Conservation (phyloP, 495 filamentous ascomycete genomes). For the Xylaria nigripes region DNA sequence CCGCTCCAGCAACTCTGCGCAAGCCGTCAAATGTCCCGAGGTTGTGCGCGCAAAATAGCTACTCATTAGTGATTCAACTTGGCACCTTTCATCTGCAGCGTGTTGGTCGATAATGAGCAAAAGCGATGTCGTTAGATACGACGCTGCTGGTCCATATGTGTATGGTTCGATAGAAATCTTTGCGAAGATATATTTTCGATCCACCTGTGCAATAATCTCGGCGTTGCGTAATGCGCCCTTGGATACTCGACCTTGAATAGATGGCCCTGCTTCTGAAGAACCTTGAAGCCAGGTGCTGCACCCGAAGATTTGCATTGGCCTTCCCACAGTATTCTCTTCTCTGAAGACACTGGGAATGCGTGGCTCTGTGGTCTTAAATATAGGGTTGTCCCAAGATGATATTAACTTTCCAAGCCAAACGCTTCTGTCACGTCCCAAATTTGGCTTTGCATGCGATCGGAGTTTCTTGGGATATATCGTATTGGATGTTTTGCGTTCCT, state of each 20-base stretch:
- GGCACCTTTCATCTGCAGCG: constrained; percentile 83
- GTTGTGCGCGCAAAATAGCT: constrained; percentile 25
- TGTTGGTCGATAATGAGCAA: constrained; percentile 89
- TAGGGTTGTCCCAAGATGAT: constrained; percentile 29
- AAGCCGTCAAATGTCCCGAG: constrained; percentile 6
- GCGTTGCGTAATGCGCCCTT: constrained; percentile 56
- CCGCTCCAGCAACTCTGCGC: constrained; percentile 32
- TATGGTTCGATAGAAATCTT: constrained; percentile 35
- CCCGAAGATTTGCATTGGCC: constrained; percentile 20
- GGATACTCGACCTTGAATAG: constrained; percentile 50
- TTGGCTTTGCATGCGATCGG: constrained; percentile 7
- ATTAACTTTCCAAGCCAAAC: constrained; percentile 36
- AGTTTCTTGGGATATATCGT: neutral
- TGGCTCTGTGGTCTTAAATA: constrained; percentile 33
- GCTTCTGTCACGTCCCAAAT: constrained; percentile 13
- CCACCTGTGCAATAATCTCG: constrained; percentile 70
- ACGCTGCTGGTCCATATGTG: neutral
- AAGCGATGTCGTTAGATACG: constrained; percentile 14
- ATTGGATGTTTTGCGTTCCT: neutral
- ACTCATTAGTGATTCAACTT: constrained; percentile 59
- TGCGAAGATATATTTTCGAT: constrained; percentile 79
- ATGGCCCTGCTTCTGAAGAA: constrained; percentile 1
- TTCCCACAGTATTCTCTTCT: constrained; percentile 17
- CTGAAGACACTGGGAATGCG: constrained; percentile 29
- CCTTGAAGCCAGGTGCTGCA: constrained; percentile 6